These are phyloP conservation scores for Russula abietina DNA, from an alignment of 768 basidiomycete species.

Conservation along the genomic window DNA sequence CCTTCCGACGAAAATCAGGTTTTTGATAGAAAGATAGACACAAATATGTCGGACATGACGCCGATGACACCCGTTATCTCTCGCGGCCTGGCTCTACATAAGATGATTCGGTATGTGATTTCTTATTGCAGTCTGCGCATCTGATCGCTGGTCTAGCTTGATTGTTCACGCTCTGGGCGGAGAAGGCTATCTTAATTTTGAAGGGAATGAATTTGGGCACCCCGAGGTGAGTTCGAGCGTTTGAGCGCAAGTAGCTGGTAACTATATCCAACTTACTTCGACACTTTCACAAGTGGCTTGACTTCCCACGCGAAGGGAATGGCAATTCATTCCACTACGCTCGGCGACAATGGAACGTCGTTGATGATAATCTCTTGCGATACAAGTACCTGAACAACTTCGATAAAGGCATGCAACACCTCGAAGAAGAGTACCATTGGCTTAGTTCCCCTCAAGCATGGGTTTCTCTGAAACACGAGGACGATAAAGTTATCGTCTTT, in stretches of 20 bases:
- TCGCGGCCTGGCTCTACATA: constrained; percentile 88
- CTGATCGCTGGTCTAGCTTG: constrained; percentile 44
- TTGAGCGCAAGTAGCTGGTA: not conserved
- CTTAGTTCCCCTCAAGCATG: constrained; percentile 79
- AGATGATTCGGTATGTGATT: constrained; percentile 81
- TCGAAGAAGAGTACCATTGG: constrained; percentile 81
- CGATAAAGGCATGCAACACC: constrained; percentile 84
- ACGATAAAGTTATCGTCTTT: constrained; percentile 88
- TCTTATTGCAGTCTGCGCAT: not conserved
- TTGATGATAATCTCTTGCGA: constrained; percentile 79
- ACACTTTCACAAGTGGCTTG: constrained; percentile 72
- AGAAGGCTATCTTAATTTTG: constrained; percentile 96
- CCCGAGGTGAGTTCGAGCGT: constrained; percentile 64
- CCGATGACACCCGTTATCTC: constrained; percentile 80
- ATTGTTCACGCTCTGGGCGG: constrained; percentile 91
- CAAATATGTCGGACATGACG: constrained; percentile 86
- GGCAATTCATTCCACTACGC: constrained; percentile 95
- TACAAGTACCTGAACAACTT: constrained; percentile 94
- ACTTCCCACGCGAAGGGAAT: constrained; percentile 96
- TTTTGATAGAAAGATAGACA: constrained; percentile 46
- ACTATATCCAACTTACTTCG: not conserved
- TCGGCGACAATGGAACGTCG: constrained; percentile 92
- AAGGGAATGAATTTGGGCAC: constrained; percentile 98
- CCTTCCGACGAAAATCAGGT: not conserved
- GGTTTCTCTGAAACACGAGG: constrained; percentile 90